Evolutionary conservation across 2,329 filamentous ascomycete species (phyloP), one percentile per base, ranked within the genome.

Genomic region (Ophiosphaerella herpotricha): DNA sequence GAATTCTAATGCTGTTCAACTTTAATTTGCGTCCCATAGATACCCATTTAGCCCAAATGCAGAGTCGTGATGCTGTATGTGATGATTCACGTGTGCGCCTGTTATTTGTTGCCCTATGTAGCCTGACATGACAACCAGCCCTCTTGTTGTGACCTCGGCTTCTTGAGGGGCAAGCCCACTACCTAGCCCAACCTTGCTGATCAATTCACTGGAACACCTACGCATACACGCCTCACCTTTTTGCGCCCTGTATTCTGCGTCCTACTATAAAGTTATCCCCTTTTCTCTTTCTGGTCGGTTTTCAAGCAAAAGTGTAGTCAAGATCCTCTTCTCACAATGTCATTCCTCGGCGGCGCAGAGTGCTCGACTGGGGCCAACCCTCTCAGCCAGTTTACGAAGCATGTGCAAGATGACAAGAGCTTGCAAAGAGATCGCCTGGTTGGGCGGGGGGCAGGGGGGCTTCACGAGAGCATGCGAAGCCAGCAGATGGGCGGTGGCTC

Each of bases 291-390:
- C 13, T 4, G 4, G 12, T 18, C 41, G 16, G 7, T 35, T 31
- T 14, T 13, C 14, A 21, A 3, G 12, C 8, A 21, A 23, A 31
- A 40, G 7, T 24, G 13, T 23, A 23, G 7, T 34, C 21, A 32
- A 18, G 21, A 35, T 14, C 18, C 7, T 35, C 18, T 29, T 29
- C n/a, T 3, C 59, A 79, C 55, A 61, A 97, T 99, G 93, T 97
- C 93, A 47, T 97, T 99, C 75, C 83, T 97, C 67, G 90, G 91
- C 76, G 92, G 93, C 64, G 89, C 93, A 64, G 94, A 97, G 79
- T 99, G 94, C 82, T 97, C 93, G 48, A 95, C 94, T 55, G 91
- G 90, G 59, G 91, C 88, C 69, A 99, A 99, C 75, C 94, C 95
- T 50, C 86, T 99, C 67, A 93, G 90, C 72, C 94, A 97, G 80